phyloP scores from a whole-genome alignment of 116 monocot species.

The Cymodocea nodosa region DNA sequence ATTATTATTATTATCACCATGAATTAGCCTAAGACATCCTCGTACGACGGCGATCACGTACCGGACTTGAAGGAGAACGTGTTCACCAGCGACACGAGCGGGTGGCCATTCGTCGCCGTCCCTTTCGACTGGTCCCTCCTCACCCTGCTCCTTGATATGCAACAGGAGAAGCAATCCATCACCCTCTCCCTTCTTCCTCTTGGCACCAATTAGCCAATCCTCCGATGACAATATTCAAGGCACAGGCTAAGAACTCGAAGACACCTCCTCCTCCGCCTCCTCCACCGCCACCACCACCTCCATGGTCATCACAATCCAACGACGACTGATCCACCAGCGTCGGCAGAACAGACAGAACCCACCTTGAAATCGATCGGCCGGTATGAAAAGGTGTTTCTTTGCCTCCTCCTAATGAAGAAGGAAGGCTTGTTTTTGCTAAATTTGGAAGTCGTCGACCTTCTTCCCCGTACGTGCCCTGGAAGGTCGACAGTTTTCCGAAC shows the following conservation, averaged over 20 bases:
- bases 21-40: neutral
- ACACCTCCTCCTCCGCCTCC: too few species aligned
- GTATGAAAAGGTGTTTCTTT: too few species aligned
- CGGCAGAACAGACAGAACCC: too few species aligned
- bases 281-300: too few species aligned
- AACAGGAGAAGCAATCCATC: slow-evolving; percentile 16
- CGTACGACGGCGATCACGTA: neutral
- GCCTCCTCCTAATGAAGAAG: neutral
- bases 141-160: neutral
- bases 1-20: neutral
- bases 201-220: neutral
- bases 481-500: neutral
- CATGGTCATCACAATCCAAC: too few species aligned
- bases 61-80: slow-evolving; percentile 17
- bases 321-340: too few species aligned
- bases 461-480: neutral
- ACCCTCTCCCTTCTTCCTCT: neutral
- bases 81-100: slow-evolving; percentile 10
- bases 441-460: neutral
- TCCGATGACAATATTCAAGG: neutral
- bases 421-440: slow-evolving; percentile 1
- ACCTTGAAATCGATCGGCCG: too few species aligned
- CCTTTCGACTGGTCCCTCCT: neutral
- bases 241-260: too few species aligned
- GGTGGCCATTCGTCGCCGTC: neutral